Conservation (phyloP, 805 yeast genomes). For the Scheffersomyces ergatensis region DNA sequence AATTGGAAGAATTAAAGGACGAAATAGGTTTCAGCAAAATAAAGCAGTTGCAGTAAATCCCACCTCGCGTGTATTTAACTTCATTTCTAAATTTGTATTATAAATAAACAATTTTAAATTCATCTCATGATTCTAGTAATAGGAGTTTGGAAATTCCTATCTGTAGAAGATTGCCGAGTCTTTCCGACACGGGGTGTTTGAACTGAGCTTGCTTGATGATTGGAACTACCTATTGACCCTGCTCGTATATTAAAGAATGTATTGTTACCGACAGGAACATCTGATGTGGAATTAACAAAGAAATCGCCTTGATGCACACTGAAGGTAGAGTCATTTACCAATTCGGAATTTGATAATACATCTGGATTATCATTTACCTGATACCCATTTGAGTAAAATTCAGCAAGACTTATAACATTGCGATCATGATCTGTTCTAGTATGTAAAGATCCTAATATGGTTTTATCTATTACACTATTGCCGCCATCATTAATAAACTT, state of each 20-base stretch:
- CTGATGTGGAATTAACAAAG: slow-evolving; percentile 29
- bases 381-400: slow-evolving; percentile 33
- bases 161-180: slow-evolving; percentile 37
- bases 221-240: background rate
- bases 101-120: slow-evolving; percentile 3
- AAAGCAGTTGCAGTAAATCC: background rate
- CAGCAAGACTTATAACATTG: slow-evolving; percentile 21
- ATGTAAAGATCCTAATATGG: slow-evolving; percentile 28
- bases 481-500: slow-evolving; percentile 18
- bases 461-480: slow-evolving; percentile 20
- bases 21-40: slow-evolving; percentile 30
- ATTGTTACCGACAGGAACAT: slow-evolving; percentile 19
- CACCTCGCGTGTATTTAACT: background rate
- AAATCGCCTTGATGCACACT: slow-evolving; percentile 26
- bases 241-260: background rate
- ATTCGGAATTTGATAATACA: slow-evolving; percentile 4
- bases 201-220: slow-evolving; percentile 9
- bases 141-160: slow-evolving; percentile 41
- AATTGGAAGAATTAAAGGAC: slow-evolving; percentile 24
- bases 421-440: slow-evolving; percentile 12
- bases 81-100: background rate
- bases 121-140: slow-evolving; percentile 35
- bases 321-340: slow-evolving; percentile 1
- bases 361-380: slow-evolving; percentile 11
- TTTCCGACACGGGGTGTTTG: slow-evolving; percentile 41